Evolutionary conservation across 2,329 filamentous ascomycete genomes (phyloP), one percentile per base, ranked within the genome.

Genomic region (Verticillium longisporum): DNA sequence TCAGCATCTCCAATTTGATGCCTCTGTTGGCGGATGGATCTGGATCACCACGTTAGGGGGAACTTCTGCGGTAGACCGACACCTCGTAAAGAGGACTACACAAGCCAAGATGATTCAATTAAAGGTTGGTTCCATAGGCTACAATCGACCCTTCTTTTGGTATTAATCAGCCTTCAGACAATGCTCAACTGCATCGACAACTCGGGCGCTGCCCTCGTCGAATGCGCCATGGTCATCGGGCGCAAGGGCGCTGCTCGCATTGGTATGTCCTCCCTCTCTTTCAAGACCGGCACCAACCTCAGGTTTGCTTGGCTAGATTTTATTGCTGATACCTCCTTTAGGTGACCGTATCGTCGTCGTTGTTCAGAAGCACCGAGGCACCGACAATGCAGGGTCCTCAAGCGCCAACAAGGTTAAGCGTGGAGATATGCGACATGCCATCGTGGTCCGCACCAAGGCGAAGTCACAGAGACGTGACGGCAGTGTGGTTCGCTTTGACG

Each of bases 151-250:
- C 32, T 3, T 7, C 1, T n/a, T 26, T 26, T 26, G 26, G 3
- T 26, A 3, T 56, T 55, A 13, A 60, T 33, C 0, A 10, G 13
- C 36, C 7, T 0, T 6, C 68, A 97, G 95, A 90, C 93, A 74
- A 92, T 99, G 86, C 86, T 99, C 71, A 97, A 95, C 80, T 98
- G 95, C 88, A 98, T 99, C 86, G 95, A 99, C 88, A 99, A 97
- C 83, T 98, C 95, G 67, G 95, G 95, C 74, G 95, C 95, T 68
- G 93, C 95, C 70, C 83, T 99, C 68, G 95, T 98, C 78, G 95
- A 99, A 81, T 99, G 95, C 80, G 91, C 90, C 74, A 89, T 94
- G 74, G 90, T 98, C 65, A 82, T 99, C 71, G 91, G 91, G 72
- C 95, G 94, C 80, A 96, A 97, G 80, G 82, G 87, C 68, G 86